These are phyloP conservation scores for Aspergillus sergii DNA, from an alignment of 2,329 filamentous ascomycete genomes.

Conservation along the genomic window DNA sequence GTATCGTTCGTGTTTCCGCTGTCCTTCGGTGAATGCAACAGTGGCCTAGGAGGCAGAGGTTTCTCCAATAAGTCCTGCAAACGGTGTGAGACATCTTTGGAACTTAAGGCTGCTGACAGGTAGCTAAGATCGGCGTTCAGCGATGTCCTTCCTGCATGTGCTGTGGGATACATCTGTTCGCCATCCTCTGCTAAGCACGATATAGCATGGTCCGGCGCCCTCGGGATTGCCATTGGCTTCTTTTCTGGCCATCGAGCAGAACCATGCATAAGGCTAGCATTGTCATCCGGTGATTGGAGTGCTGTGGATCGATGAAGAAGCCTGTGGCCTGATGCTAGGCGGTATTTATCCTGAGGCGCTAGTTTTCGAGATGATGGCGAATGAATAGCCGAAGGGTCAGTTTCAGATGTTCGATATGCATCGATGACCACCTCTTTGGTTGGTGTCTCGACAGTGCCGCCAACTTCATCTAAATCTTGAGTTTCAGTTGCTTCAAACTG, in stretches of 20 bases:
- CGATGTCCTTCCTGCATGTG: background rate
- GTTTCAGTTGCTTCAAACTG: conserved; percentile 52
- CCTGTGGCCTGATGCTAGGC: background rate
- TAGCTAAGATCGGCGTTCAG: background rate
- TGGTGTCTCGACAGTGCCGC: conserved; percentile 41
- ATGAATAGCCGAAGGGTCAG: background rate
- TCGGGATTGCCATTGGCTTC: conserved; percentile 42
- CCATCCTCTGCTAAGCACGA: conserved; percentile 55
- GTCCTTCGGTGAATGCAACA: conserved; percentile 13
- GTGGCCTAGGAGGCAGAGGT: conserved; percentile 27
- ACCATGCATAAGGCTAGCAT: conserved; percentile 16
- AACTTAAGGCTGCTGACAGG: background rate
- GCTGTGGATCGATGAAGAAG: conserved; percentile 11
- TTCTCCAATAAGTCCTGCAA: conserved; percentile 36
- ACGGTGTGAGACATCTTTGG: conserved; percentile 20
- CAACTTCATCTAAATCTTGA: conserved; percentile 61
- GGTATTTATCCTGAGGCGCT: background rate
- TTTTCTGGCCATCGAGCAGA: conserved; percentile 15
- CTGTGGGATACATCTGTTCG: conserved; percentile 28
- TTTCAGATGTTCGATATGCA: background rate
- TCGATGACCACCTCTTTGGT: conserved; percentile 36
- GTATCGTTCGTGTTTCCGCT: background rate
- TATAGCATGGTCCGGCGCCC: conserved; percentile 40
- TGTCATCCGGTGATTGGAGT: conserved; percentile 35
- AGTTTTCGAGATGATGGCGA: background rate